Percentiles rank a stretch among this genome's conserved stretches.
phyloP scores from a whole-genome alignment of 31 red algal genomes.

The Asparagopsis taxiformis region DNA sequence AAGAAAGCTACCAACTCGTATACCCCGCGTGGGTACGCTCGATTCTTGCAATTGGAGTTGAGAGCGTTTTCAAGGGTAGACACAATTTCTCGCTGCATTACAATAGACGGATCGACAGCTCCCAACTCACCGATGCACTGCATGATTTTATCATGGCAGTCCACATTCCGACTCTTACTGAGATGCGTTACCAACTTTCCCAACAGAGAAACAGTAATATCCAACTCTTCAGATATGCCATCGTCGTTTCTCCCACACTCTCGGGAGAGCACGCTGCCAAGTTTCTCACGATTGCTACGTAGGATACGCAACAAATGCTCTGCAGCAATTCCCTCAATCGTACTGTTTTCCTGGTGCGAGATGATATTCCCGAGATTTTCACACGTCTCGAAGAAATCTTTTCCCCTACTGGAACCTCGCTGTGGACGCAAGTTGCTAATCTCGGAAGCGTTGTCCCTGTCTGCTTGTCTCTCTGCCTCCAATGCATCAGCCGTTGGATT shows the following conservation, averaged over 20 bases:
- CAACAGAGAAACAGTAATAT: constrained; percentile 5
- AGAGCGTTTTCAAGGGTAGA: neutral
- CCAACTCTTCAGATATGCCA: constrained; percentile 5
- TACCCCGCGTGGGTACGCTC: constrained; percentile 18
- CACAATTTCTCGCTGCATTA: neutral
- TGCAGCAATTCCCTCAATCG: constrained; percentile 28
- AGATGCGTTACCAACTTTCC: constrained; percentile 23
- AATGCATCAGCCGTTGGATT: neutral
- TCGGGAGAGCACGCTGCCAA: constrained; percentile 4
- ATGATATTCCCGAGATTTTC: constrained; percentile 45
- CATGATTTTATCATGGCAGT: constrained; percentile 56
- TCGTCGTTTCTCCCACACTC: neutral
- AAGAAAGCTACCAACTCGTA: constrained; percentile 59
- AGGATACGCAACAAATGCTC: constrained; percentile 21
- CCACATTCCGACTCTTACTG: constrained; percentile 24
- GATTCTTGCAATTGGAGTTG: neutral
- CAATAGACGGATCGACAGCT: constrained; percentile 75
- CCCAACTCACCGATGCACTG: constrained; percentile 83
- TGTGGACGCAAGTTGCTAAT: neutral
- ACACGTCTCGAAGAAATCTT: constrained; percentile 4
- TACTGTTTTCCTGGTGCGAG: constrained; percentile 36
- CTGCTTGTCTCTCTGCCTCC: neutral
- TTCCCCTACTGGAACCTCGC: neutral
- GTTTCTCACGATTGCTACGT: constrained; percentile 10
- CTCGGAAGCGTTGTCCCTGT: neutral